A percentile compares a stretch with the other conserved stretches of the same genome.
phyloP scores from a whole-genome alignment of 345 rosid species.

The Populus tremula region DNA sequence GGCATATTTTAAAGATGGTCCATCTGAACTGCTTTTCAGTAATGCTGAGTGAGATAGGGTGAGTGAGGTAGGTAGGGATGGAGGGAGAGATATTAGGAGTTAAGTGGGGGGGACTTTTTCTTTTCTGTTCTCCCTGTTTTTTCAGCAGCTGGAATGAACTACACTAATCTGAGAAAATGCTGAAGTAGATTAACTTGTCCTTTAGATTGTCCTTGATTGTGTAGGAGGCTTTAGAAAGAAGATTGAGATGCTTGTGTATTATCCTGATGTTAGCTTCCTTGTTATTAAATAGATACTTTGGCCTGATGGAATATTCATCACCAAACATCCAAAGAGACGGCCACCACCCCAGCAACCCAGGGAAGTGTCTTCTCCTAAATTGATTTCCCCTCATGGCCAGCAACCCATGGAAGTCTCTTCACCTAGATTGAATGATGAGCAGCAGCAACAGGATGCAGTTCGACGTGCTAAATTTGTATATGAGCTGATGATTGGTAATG shows the following conservation, averaged over 20 bases:
- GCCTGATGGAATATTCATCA: constrained; percentile 97
- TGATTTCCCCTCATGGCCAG: constrained; percentile 26
- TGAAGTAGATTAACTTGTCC: not conserved
- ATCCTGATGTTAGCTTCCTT: constrained; percentile 7
- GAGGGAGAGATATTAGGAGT: too few species aligned
- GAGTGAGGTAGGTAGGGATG: too few species aligned
- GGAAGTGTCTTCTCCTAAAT: constrained; percentile 11
- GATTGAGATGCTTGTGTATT: not conserved
- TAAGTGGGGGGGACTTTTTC: not conserved
- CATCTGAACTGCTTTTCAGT: not conserved
- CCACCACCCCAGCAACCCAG: constrained; percentile 31
- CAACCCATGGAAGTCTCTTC: constrained; percentile 42
- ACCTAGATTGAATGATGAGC: constrained; percentile 50
- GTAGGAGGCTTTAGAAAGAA: not conserved
- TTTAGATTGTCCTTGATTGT: not conserved
- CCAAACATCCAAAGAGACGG: constrained; percentile 84
- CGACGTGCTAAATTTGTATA: constrained; percentile 86
- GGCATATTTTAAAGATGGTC: not conserved
- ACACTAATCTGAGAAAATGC: not conserved
- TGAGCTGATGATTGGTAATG: constrained; percentile 84
- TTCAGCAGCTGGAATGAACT: not conserved
- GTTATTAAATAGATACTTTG: constrained; percentile 69
- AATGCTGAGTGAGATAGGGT: not conserved
- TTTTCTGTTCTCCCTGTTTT: not conserved
- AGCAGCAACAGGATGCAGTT: constrained; percentile 65